Percentiles rank a stretch among this genome's conserved stretches.
Evolutionary conservation across 768 basidiomycete species (phyloP).

Genomic region (Pulveroboletus sp.): DNA sequence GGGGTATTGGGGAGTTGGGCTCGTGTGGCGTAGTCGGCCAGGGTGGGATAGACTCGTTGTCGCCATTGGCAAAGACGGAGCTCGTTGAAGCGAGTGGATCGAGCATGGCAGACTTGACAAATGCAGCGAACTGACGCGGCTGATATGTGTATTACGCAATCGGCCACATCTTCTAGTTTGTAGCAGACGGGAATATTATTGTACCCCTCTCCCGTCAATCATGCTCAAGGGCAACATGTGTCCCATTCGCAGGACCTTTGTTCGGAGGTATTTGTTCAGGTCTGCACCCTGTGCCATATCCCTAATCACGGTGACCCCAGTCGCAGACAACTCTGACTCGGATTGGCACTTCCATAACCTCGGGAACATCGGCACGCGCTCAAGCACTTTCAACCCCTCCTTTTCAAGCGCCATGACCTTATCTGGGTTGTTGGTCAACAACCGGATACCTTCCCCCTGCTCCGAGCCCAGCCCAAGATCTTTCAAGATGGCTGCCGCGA

Average conservation of each 20-base stretch:
- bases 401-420: slow-evolving; percentile 84
- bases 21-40: slow-evolving; percentile 82
- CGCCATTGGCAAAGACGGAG: slow-evolving; percentile 50
- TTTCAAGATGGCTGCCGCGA: slow-evolving; percentile 84
- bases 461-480: slow-evolving; percentile 76
- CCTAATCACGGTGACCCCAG: slow-evolving; percentile 77
- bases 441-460: slow-evolving; percentile 54
- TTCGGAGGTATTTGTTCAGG: slow-evolving; percentile 90
- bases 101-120: slow-evolving; percentile 46
- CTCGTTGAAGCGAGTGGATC: slow-evolving; percentile 66
- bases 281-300: slow-evolving; percentile 76
- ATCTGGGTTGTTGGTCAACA: slow-evolving; percentile 97
- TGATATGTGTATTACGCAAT: slow-evolving; percentile 27
- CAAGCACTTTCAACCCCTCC: slow-evolving; percentile 75
- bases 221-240: slow-evolving; percentile 69
- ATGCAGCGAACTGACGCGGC: not conserved
- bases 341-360: slow-evolving; percentile 62
- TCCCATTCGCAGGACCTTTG: slow-evolving; percentile 97
- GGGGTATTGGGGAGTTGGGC: slow-evolving; percentile 67
- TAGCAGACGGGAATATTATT: not conserved
- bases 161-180: not conserved
- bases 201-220: slow-evolving; percentile 8
- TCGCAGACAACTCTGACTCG: slow-evolving; percentile 4
- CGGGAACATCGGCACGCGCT: slow-evolving; percentile 94
- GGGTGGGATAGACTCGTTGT: slow-evolving; percentile 46